phyloP scores from a whole-genome alignment of 2,329 filamentous ascomycete genomes.

The Macroventuria anomochaeta region DNA sequence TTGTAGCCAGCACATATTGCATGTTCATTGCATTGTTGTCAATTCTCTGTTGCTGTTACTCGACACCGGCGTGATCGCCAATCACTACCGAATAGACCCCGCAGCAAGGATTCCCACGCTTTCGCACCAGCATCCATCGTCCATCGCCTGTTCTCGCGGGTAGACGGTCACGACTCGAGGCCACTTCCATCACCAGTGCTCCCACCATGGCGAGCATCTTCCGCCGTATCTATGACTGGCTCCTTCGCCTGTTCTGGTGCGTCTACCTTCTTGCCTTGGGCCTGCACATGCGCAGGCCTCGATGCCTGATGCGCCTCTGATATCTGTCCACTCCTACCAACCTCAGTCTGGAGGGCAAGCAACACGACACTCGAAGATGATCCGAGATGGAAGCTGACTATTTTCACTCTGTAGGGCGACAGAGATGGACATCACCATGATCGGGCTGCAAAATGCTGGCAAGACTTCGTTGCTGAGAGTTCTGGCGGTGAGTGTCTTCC shows the following conservation, averaged over 20 bases:
- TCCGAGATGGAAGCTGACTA: conserved; percentile 29
- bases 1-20: conserved; percentile 16
- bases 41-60: conserved; percentile 35
- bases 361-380: conserved; percentile 21
- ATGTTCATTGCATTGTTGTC: conserved; percentile 23
- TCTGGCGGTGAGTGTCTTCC: conserved; percentile 77
- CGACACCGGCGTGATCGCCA: conserved; percentile 39
- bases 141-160: conserved; percentile 35
- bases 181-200: conserved; percentile 41
- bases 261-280: conserved; percentile 43
- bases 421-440: conserved; percentile 99
- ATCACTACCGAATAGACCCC: conserved; percentile 39
- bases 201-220: conserved; percentile 84
- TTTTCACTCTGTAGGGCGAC: conserved; percentile 72
- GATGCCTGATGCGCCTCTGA: conserved; percentile 41
- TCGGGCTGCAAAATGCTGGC: conserved; percentile 95
- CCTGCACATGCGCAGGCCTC: conserved; percentile 19
- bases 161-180: conserved; percentile 33
- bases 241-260: conserved; percentile 96
- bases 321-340: conserved; percentile 26
- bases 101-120: conserved; percentile 49
- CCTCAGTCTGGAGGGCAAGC: conserved; percentile 27
- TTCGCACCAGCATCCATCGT: conserved; percentile 35
- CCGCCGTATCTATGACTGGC: conserved; percentile 95
- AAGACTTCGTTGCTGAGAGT: conserved; percentile 95